Percentiles rank a stretch among this genome's conserved stretches.
Evolutionary conservation across 2,329 filamentous ascomycete species (phyloP).

Genomic region (Colletotrichum tamarilloi): DNA sequence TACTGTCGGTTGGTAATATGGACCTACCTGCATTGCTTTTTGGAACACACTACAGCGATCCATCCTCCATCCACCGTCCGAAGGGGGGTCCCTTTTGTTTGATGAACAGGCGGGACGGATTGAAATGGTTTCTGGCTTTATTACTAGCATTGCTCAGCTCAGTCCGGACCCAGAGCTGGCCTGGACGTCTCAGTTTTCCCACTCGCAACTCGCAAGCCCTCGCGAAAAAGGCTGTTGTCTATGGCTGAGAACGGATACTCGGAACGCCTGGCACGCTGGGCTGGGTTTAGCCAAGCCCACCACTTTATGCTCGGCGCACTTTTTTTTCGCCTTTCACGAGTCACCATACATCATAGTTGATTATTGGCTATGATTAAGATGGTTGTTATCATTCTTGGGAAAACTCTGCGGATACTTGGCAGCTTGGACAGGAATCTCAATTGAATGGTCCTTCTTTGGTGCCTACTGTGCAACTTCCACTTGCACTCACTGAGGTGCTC

Average conservation of each 20-base stretch:
- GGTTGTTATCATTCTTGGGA: neutral
- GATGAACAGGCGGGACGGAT: neutral
- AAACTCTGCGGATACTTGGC: neutral
- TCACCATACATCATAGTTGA: neutral
- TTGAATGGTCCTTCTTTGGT: neutral
- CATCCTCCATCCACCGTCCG: neutral
- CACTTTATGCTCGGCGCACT: conserved; percentile 7
- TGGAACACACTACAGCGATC: neutral
- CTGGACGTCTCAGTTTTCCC: conserved; percentile 8
- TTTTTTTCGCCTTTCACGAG: neutral
- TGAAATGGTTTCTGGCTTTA: neutral
- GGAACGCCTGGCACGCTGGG: conserved; percentile 27
- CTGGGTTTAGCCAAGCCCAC: conserved; percentile 25
- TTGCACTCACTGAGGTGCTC: too few species aligned
- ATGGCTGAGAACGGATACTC: conserved; percentile 27
- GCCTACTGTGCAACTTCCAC: neutral
- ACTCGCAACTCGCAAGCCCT: neutral
- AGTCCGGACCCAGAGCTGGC: neutral
- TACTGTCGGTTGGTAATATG: neutral
- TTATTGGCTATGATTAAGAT: neutral
- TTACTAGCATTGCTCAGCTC: conserved; percentile 1
- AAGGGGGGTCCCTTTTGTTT: neutral
- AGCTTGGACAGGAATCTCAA: neutral
- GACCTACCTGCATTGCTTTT: neutral
- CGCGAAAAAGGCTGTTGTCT: neutral